These are phyloP conservation scores for Aristolochia contorta DNA, from an alignment of 164 flowering plant species.

Conservation along the genomic window DNA sequence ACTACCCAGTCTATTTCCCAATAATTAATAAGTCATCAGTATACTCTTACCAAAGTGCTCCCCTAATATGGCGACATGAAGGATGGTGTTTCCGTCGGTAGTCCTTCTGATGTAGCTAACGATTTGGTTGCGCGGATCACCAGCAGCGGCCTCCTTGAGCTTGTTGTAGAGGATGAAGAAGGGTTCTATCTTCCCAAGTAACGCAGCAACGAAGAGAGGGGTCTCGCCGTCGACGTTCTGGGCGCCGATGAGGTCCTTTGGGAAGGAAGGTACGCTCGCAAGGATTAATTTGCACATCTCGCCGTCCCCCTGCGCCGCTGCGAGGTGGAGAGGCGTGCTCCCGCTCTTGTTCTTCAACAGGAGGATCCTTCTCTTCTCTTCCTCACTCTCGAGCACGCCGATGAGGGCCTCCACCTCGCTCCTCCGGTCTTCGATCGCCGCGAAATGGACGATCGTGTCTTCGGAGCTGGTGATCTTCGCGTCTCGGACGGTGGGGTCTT, in stretches of 20 bases:
- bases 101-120: conserved; percentile 4
- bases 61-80: conserved; percentile 17
- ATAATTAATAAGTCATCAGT: no score
- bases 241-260: not conserved
- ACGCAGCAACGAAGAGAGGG: conserved; percentile 21
- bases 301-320: conserved; percentile 15
- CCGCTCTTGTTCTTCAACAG: conserved; percentile 11
- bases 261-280: not conserved
- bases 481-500: not conserved
- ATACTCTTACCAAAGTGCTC: conserved; percentile 20
- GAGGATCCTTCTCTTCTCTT: not conserved
- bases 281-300: conserved; percentile 13
- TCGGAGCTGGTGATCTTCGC: conserved; percentile 6
- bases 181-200: conserved; percentile 9
- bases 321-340: conserved; percentile 20
- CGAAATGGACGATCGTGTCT: conserved; percentile 28
- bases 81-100: conserved; percentile 19
- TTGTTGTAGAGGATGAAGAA: conserved; percentile 3
- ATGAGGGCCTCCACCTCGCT: conserved; percentile 5
- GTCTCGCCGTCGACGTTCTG: conserved; percentile 16
- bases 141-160: not conserved
- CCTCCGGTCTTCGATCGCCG: conserved; percentile 12
- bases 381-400: not conserved
- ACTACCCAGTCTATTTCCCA: no score
- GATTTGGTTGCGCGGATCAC: not conserved